Evolutionary conservation across 352 stramenopile species (phyloP), one percentile per base, ranked within the genome.

Genomic region (Pythium biforme): DNA sequence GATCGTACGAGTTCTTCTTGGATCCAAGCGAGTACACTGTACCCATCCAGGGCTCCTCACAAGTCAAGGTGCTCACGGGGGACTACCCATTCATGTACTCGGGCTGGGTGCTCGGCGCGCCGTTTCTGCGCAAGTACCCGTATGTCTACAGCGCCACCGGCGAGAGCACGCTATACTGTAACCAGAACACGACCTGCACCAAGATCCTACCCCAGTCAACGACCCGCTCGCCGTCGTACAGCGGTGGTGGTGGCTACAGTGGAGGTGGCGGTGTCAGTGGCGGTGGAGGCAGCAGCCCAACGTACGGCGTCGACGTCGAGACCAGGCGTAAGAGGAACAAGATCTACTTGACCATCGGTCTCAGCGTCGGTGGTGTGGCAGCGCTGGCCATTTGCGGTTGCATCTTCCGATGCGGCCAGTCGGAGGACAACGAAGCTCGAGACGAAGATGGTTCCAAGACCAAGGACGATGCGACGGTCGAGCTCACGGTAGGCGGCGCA

Each of bases 101-200:
- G 10, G 17, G 12, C 0, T 52, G 39, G 53, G 40, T 33, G 5
- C 14, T 60, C 1, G 53, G 53, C 6, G 37, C 26, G 40, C 53
- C 53, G 40, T 60, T 60, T 27, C 39, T 60, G 40, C 53, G 53
- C 53, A 60, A 60, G n/a, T 60, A 41, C 22, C 53, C 53, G 19
- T 20, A 45, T 19, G 29, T 60, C 15, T 60, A 41, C 40, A 60
- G 52, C 40, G 10, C 39, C 2, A 60, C 25, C 4, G 25, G 37
- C 25, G 51, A 51, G 26, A 41, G 31, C 53, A 60, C 34, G 2
- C 25, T 60, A 3, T 60, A 33, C 19, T 60, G 53, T 27, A 51
- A 7, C 19, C 40, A 49, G 7, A 52, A 52, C 27, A 43, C 53
- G 26, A 60, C 53, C 1, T 60, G 53, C 15, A 34, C 14, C 5